phyloP scores from a whole-genome alignment of 768 basidiomycete species.

The Tylopilus rubrobrunneus region DNA sequence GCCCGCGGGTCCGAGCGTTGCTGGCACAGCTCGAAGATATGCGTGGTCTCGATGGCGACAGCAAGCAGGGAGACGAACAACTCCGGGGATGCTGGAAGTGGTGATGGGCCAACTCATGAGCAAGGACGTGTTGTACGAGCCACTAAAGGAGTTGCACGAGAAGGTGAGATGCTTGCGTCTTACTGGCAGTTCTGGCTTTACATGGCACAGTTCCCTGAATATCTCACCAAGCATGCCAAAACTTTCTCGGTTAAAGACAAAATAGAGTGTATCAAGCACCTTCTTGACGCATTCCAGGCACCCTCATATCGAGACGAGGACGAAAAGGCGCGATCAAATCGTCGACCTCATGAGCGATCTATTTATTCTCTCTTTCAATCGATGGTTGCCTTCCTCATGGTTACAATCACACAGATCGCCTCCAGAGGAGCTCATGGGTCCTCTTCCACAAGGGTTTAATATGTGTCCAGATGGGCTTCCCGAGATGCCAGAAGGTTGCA shows the following conservation, averaged over 20 bases:
- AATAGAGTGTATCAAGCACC: conserved; percentile 47
- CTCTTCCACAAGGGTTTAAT: conserved; percentile 66
- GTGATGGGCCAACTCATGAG: conserved; percentile 43
- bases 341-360: conserved; percentile 78
- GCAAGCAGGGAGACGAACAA: conserved; percentile 40
- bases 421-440: conserved; percentile 79
- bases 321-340: conserved; percentile 41
- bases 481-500: conserved; percentile 34
- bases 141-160: conserved; percentile 66
- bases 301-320: conserved; percentile 56
- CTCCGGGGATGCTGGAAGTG: conserved; percentile 62
- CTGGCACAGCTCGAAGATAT: conserved; percentile 39
- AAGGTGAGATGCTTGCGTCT: conserved; percentile 12
- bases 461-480: conserved; percentile 55
- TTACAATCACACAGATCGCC: conserved; percentile 76
- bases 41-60: conserved; percentile 35
- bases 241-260: conserved; percentile 61
- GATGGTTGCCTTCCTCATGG: conserved; percentile 4
- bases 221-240: conserved; percentile 54
- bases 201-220: conserved; percentile 58
- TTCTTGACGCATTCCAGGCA: conserved; percentile 65
- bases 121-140: conserved; percentile 65
- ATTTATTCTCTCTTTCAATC: neutral
- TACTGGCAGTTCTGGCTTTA: neutral
- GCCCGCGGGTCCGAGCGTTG: conserved; percentile 30